These are phyloP conservation scores for Starmerella tilneyi DNA, from an alignment of 805 yeast genomes.

Conservation along the genomic window DNA sequence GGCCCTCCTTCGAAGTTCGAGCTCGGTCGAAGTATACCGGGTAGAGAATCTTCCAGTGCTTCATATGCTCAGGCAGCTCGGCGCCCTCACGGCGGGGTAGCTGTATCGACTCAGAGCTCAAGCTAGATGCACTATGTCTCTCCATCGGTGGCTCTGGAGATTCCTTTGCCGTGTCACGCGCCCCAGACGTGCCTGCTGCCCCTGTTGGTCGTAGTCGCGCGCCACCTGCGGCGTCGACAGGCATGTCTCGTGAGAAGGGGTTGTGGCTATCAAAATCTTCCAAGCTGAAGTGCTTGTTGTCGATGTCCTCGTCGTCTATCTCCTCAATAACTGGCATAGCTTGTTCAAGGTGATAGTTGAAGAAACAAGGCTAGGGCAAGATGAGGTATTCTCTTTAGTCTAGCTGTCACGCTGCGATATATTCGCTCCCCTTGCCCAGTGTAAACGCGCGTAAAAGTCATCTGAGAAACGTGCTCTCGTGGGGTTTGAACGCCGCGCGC, in stretches of 20 bases:
- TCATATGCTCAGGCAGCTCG: conserved; percentile 53
- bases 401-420: too few species aligned
- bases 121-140: background rate
- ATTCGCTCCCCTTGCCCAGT: conserved; percentile 5
- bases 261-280: conserved; percentile 69
- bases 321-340: conserved; percentile 34
- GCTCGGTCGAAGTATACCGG: conserved; percentile 85
- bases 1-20: conserved; percentile 68
- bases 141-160: too few species aligned
- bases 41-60: conserved; percentile 62
- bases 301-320: conserved; percentile 60
- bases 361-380: too few species aligned
- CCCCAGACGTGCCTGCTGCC: background rate
- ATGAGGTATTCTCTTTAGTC: background rate
- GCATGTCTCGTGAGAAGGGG: conserved; percentile 29
- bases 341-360: background rate
- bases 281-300: conserved; percentile 84
- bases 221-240: conserved; percentile 24
- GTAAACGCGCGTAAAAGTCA: background rate
- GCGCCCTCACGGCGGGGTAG: background rate
- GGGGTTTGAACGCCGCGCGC: too few species aligned
- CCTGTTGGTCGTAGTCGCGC: conserved; percentile 22
- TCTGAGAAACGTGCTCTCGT: background rate
- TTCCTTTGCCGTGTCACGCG: background rate
- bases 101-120: background rate